These are phyloP conservation scores for Glaciozyma martinii DNA, from an alignment of 768 basidiomycete genomes.

Conservation along the genomic window DNA sequence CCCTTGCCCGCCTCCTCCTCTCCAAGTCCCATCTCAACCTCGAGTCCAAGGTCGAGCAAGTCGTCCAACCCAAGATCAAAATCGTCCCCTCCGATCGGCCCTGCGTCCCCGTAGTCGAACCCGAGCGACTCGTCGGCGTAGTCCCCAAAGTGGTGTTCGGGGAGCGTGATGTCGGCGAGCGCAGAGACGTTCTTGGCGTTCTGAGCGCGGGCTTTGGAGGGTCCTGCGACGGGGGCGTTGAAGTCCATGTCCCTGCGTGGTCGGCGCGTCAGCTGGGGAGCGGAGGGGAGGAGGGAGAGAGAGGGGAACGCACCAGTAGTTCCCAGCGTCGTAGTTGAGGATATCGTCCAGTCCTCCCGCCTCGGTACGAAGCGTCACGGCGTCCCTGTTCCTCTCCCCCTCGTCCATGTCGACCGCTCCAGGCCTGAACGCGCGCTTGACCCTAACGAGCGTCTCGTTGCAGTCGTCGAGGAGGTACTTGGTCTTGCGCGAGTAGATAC, in stretches of 20 bases:
- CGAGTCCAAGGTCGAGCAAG: constrained; percentile 58
- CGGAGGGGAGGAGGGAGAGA: background rate
- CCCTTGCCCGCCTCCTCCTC: constrained; percentile 42
- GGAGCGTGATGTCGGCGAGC: constrained; percentile 73
- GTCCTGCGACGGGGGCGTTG: constrained; percentile 50
- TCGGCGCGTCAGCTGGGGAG: constrained; percentile 5
- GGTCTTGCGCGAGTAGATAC: constrained; percentile 95
- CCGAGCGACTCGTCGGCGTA: constrained; percentile 54
- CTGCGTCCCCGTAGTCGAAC: constrained; percentile 62
- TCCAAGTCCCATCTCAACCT: constrained; percentile 8
- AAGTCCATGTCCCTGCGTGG: constrained; percentile 65
- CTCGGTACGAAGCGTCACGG: background rate
- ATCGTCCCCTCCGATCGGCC: constrained; percentile 52
- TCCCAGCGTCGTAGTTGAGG: background rate
- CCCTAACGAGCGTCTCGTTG: constrained; percentile 88
- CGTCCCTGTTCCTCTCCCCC: constrained; percentile 65
- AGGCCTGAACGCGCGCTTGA: constrained; percentile 94
- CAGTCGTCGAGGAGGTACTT: constrained; percentile 97
- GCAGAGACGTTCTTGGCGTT: constrained; percentile 55
- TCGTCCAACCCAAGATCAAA: constrained; percentile 57
- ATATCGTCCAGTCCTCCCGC: constrained; percentile 1
- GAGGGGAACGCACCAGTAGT: constrained; percentile 1
- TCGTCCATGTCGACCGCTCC: constrained; percentile 95
- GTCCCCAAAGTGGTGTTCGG: constrained; percentile 53
- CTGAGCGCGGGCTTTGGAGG: constrained; percentile 2